Base-by-base conservation (phyloP, 2,329 filamentous ascomycete genomes). In the Plenodomus lindquistii region DNA sequence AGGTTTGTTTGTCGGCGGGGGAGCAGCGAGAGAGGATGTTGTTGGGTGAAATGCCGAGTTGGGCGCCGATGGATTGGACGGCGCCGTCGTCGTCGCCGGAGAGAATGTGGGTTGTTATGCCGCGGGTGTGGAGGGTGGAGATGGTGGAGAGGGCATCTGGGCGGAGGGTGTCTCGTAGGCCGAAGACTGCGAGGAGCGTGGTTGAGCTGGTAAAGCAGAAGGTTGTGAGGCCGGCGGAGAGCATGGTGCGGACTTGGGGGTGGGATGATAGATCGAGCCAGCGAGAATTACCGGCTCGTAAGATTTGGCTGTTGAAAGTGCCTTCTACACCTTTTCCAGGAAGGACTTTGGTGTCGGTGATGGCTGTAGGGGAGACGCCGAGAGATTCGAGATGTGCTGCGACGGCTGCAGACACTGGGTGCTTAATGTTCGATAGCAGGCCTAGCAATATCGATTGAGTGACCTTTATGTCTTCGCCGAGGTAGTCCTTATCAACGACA, bases 151-250 rank as follows among this genome's bases (percentile, higher is more conserved):
- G 59, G 7, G 83, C 76, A 54, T 80, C 84, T 2, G 77, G 73
- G 10, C 81, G 76, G 9, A 83, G 66, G 2, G 60, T 62, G 46
- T 77, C 73, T 43, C 75, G 61, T 1, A 87, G 74, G 4, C 79
- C 81, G 52, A 77, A 84, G 9, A 81, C 62, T 1, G 77, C 79
- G 6, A 72, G 48, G 0, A 79, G 70, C 0, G 51, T 29, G 9
- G 60, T 57, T 44, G 79, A 65, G 9, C 84, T 72, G 1, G 78
- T 80, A 64, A 86, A 76, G 67, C 79, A 85, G 73, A 85, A 82
- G 2, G 58, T 51, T 2, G 61, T 69, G 11, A 51, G 45, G 8
- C 59, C 63, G 22, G 55, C 37, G 0, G 57, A 50, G 11, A 67
- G 47, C 15, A 65, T 35, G 3, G 44, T 29, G 27, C 53, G 37